Base-by-base conservation (phyloP, 2,329 filamentous ascomycete species). In the Exophiala sideris region DNA sequence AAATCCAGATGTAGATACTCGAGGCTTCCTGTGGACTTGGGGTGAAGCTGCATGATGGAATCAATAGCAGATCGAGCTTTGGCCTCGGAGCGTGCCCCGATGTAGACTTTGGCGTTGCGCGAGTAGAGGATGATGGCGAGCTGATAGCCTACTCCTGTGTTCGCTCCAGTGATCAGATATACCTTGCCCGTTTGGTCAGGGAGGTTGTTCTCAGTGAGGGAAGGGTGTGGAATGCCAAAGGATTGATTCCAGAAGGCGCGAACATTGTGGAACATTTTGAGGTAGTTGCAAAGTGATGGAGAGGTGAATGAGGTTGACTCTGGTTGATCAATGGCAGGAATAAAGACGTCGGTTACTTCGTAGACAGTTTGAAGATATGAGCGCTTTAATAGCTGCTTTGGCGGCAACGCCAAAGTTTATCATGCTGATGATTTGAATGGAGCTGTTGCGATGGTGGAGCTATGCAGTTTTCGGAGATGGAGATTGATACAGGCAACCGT, bases 61-160 rank as follows among this genome's bases (percentile, higher is more conserved):
- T 62, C 54, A 48, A 79, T 77, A 3, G 73, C 72, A 6, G 50
- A 59, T 12, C 58, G 56, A 1, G 70, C 69, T 58, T 75, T 77
- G 4, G 67, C 63, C 46, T 70, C 63, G 1, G 70, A 71, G 18
- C 76, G 71, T 2, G 70, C 73, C 10, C 71, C 69, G 16, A 77
- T 59, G 59, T 76, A 78, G 35, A 78, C 71, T 46, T 68, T 75
- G 33, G 70, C 76, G 54, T 73, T 71, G 34, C 70, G 67, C 21
- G 61, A 57, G 61, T 73, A 76, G 35, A 76, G 71, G 38, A 75
- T 70, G 21, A 64, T 61, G 11, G 68, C 65, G 0, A 75, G 61
- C 35, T 73, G 68, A 50, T 71, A 67, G 49, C 74, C 74, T 3
- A 76, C 60, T 3, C 74, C 74, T 38, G 66, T 66, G 47, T 66